phyloP scores from a whole-genome alignment of 441 rosid genomes.

The Erodium moschatum region DNA sequence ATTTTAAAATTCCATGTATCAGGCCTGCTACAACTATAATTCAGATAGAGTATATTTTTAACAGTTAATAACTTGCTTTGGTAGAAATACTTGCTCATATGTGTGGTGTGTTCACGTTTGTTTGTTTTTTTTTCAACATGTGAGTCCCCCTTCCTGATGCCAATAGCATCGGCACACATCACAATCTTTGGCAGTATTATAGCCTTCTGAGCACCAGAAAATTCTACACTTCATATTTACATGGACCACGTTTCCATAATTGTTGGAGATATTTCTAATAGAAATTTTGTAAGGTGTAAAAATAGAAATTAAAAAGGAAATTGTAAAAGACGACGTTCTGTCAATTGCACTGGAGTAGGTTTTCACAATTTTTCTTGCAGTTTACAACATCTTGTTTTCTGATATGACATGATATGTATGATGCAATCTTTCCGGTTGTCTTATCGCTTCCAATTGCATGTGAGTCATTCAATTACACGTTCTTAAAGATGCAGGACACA shows the following conservation, averaged over 20 bases:
- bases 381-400: neutral
- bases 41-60: neutral
- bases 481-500: neutral
- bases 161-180: neutral
- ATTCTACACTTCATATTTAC: no score
- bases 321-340: neutral
- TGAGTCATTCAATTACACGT: neutral
- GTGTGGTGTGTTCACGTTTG: no score
- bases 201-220: no score
- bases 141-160: neutral
- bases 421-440: neutral
- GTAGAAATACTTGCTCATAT: neutral
- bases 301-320: neutral
- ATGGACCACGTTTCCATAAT: no score
- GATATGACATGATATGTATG: neutral
- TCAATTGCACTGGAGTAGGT: no score
- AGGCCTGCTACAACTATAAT: neutral
- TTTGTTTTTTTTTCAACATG: neutral
- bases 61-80: neutral
- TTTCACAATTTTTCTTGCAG: neutral
- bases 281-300: no score
- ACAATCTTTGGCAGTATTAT: neutral
- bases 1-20: neutral
- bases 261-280: no score
- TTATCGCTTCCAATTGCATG: neutral